Base-by-base conservation (phyloP, 2,329 filamentous ascomycete genomes). In the Onygenales sp. region DNA sequence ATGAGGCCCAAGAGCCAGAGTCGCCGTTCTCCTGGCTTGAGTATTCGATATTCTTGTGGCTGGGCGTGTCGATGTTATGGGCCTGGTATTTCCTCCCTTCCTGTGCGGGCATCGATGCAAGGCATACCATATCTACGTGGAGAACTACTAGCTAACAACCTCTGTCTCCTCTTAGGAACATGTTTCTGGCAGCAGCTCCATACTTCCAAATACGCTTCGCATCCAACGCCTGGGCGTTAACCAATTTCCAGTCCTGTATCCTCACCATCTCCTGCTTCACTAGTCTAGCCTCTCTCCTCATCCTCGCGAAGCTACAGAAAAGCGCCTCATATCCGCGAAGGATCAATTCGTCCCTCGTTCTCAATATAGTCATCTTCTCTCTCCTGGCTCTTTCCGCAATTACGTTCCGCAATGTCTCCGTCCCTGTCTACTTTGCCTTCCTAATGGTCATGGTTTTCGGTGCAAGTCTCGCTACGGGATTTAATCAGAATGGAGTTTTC, bases 41-140 rank as follows among this genome's bases (percentile, higher is more conserved):
- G 68, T 98, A 97, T 71, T 75, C 72, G 61, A 85, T 95, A 65
- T 97, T 97, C 70, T 76, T 86, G 53, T 74, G 95, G 50, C 76
- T 97, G 31, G 93, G 93, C 50, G 78, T 95, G 54, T 88, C 91
- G 51, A 97, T 97, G 93, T 78, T 97, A 44, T 97, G 92, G 92
- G 90, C 92, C 53, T 97, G 92, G 92, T 94, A 80, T 61, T 81
- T 63, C 48, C 44, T 55, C 39, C 46, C 50, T 9, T 38, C 21
- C 36, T 13, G n/a, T 27, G 7, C 39, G 21, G 21, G 5, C 5
- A 27, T 27, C 21, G 21, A 27, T 27, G 21, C 21, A 27, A 27
- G 21, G 5, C 21, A 27, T 27, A 27, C 5, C 21, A 27, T 27
- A 27, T 27, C 21, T 27, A 3, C 21, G 21, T 5, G 21, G 21